Evolutionary conservation across 139 green algal species (phyloP).

Genomic region (Diplosphaera chodatii): DNA sequence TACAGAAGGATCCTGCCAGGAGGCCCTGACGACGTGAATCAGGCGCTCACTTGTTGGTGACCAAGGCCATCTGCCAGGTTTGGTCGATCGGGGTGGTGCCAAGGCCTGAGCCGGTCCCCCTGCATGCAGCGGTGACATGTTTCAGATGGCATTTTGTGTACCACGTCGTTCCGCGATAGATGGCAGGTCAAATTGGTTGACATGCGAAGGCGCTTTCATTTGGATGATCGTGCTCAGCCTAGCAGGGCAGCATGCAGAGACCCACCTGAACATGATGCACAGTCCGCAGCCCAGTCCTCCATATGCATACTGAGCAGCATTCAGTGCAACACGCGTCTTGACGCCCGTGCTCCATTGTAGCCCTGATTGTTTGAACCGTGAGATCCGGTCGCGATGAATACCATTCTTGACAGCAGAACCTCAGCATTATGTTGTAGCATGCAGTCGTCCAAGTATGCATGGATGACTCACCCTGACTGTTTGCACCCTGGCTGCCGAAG

Average conservation of each 20-base stretch:
- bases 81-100: conserved; percentile 6
- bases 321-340: conserved; percentile 5
- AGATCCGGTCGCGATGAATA: too few species aligned
- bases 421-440: too few species aligned
- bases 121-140: background rate
- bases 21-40: too few species aligned
- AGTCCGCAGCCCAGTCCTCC: conserved; percentile 3
- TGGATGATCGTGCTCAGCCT: too few species aligned
- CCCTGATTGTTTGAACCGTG: too few species aligned
- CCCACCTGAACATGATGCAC: conserved; percentile 19
- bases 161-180: too few species aligned
- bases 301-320: conserved; percentile 4
- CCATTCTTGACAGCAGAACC: too few species aligned
- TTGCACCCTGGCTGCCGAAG: conserved; percentile 3
- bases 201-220: too few species aligned
- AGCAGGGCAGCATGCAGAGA: background rate
- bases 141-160: too few species aligned
- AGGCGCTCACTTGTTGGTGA: conserved; percentile 11
- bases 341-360: conserved; percentile 9
- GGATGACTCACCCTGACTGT: background rate
- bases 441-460: too few species aligned
- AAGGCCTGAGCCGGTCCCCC: background rate
- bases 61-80: conserved; percentile 4
- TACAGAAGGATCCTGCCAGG: too few species aligned
- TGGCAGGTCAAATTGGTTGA: too few species aligned